Evolutionary conservation across 331 rosid species (phyloP).

Genomic region (Acacia pycnantha): DNA sequence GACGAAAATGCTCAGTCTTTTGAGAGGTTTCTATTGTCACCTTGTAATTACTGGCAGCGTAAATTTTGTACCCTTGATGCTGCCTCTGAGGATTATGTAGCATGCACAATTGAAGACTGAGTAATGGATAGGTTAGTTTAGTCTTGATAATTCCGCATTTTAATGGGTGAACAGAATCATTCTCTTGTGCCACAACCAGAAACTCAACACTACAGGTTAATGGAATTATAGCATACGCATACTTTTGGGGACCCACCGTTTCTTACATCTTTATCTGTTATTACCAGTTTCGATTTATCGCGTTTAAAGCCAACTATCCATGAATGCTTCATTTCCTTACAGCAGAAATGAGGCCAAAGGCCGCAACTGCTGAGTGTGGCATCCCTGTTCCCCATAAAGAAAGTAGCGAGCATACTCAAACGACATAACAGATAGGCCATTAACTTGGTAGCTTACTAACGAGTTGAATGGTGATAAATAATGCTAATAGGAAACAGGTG

Average conservation of each 20-base stretch:
- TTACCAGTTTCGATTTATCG: neutral
- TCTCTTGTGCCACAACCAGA: neutral
- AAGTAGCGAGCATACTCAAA: too few species aligned
- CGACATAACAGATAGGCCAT: neutral
- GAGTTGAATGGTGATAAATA: neutral
- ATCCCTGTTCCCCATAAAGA: too few species aligned
- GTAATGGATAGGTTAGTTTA: slow-evolving; percentile 5
- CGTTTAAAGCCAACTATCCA: neutral
- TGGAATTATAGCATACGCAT: neutral
- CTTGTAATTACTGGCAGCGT: slow-evolving; percentile 31
- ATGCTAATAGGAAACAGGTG: neutral
- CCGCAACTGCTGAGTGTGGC: neutral
- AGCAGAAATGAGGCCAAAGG: neutral
- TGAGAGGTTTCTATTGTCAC: neutral
- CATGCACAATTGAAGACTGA: neutral
- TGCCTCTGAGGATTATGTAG: slow-evolving; percentile 28
- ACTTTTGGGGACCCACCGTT: neutral
- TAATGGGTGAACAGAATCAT: neutral
- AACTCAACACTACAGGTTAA: neutral
- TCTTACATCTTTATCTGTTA: neutral
- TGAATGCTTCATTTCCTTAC: neutral
- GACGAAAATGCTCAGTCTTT: neutral
- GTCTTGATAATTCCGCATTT: neutral
- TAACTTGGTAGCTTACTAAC: too few species aligned
- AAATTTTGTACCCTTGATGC: slow-evolving; percentile 53